Conservation (phyloP, 129 eudicot genomes). For the Flaveria sonorensis region DNA sequence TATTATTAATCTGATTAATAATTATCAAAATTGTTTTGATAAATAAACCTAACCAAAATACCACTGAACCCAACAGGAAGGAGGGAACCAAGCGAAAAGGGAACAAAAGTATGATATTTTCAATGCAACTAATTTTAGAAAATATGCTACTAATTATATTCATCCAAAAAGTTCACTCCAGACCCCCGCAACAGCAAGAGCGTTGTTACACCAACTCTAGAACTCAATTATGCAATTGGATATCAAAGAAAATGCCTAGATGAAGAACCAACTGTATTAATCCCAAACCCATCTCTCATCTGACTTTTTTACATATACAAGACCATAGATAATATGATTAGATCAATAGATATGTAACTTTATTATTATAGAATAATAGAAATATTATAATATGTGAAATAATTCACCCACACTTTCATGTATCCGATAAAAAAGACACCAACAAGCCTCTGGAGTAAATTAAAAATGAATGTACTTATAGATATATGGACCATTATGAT, state of each 20-base stretch:
- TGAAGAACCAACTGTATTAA: neutral
- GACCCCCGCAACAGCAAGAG: neutral
- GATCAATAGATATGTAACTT: neutral
- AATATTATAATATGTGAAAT: neutral
- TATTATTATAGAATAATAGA: neutral
- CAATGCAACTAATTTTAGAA: conserved; percentile 8
- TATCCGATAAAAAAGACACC: neutral
- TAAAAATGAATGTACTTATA: conserved; percentile 3
- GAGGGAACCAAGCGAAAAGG: neutral
- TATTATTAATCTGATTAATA: too few species aligned
- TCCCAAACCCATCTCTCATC: neutral
- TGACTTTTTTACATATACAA: neutral
- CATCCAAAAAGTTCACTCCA: neutral
- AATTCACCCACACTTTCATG: conserved; percentile 2
- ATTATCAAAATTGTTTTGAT: too few species aligned
- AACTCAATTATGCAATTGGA: conserved; percentile 8
- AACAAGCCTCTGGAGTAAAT: neutral
- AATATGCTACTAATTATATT: neutral
- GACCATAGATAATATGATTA: conserved; percentile 16
- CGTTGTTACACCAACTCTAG: neutral
- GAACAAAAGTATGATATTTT: conserved; percentile 14
- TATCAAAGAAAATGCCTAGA: conserved; percentile 5
- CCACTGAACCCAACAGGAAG: too few species aligned
- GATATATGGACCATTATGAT: neutral
- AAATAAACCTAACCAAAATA: too few species aligned